Evolutionary conservation across 495 filamentous ascomycete genomes (phyloP).

Genomic region (Penicillium psychrofluorescens): DNA sequence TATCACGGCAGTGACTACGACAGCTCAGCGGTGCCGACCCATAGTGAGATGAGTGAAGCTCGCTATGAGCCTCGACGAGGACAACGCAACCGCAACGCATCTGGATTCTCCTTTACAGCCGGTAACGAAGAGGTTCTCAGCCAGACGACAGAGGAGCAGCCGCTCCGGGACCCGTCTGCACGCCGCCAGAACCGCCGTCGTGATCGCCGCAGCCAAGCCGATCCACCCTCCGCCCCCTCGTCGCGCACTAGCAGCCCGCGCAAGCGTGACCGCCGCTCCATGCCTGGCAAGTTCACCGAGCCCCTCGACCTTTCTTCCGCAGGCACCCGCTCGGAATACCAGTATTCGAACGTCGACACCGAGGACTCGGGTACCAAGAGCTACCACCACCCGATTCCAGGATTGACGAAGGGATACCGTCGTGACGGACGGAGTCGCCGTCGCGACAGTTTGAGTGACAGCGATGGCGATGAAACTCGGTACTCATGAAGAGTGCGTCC

Average conservation of each 20-base stretch:
- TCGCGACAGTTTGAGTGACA: constrained; percentile 50
- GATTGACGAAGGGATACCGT: constrained; percentile 49
- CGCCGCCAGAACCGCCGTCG: constrained; percentile 31
- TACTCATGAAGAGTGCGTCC: constrained; percentile 11
- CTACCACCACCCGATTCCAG: constrained; percentile 75
- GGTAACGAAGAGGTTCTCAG: constrained; percentile 48
- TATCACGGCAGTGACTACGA: constrained; percentile 58
- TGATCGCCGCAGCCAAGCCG: constrained; percentile 20
- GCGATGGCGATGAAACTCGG: constrained; percentile 30
- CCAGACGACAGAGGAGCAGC: constrained; percentile 46
- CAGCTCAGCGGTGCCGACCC: constrained; percentile 40
- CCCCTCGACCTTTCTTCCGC: constrained; percentile 43
- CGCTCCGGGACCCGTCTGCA: constrained; percentile 29
- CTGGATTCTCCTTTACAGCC: constrained; percentile 42
- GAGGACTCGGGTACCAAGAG: constrained; percentile 67
- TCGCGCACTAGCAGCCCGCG: constrained; percentile 32
- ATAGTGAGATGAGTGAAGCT: constrained; percentile 45
- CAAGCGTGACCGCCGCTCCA: constrained; percentile 29
- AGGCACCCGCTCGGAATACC: constrained; percentile 35
- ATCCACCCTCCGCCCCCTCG: constrained; percentile 17
- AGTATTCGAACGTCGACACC: constrained; percentile 43
- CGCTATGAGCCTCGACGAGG: constrained; percentile 24
- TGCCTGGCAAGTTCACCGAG: constrained; percentile 51
- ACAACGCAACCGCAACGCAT: constrained; percentile 17
- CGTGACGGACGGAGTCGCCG: constrained; percentile 33